Evolutionary conservation across 1,139 yeast species (phyloP).

Genomic region (Taphrina betulina): DNA sequence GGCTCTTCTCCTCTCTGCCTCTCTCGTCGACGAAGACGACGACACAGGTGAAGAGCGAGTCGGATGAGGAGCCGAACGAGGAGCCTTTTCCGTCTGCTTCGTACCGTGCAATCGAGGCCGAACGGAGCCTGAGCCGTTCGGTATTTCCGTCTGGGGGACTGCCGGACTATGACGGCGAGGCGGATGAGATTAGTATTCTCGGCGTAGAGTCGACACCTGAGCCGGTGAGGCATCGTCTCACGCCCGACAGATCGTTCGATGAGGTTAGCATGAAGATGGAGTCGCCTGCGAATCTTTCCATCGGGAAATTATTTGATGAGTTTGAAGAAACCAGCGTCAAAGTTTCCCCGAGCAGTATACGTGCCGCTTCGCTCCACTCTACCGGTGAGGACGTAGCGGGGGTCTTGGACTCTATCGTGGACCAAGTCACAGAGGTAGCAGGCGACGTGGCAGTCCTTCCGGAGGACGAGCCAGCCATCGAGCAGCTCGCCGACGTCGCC

Average conservation of each 20-base stretch:
- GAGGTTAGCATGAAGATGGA: slow-evolving; percentile 10
- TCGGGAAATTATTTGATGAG: slow-evolving; percentile 3
- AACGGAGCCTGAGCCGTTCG: too few species aligned
- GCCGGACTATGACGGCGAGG: too few species aligned
- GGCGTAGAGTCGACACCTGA: slow-evolving; percentile 1
- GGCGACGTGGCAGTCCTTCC: neutral
- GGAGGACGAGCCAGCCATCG: neutral
- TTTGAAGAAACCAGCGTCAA: neutral
- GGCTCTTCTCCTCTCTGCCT: neutral
- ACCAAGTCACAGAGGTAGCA: neutral
- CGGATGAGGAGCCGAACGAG: too few species aligned
- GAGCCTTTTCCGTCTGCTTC: too few species aligned
- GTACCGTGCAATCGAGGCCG: too few species aligned
- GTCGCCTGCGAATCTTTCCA: slow-evolving; percentile 6
- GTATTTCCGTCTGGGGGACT: too few species aligned
- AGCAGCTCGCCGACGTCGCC: neutral
- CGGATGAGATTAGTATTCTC: slow-evolving; percentile 16
- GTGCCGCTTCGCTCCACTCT: too few species aligned
- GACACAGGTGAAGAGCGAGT: too few species aligned
- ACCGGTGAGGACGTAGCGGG: neutral
- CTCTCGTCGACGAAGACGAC: neutral
- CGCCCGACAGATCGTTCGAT: neutral
- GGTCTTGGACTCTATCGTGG: neutral
- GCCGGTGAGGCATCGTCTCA: too few species aligned
- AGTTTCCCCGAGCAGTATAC: too few species aligned